Evolutionary conservation across 2,329 filamentous ascomycete genomes (phyloP), one percentile per base, ranked within the genome.

Genomic region (Phyllosticta paracitricarpa): DNA sequence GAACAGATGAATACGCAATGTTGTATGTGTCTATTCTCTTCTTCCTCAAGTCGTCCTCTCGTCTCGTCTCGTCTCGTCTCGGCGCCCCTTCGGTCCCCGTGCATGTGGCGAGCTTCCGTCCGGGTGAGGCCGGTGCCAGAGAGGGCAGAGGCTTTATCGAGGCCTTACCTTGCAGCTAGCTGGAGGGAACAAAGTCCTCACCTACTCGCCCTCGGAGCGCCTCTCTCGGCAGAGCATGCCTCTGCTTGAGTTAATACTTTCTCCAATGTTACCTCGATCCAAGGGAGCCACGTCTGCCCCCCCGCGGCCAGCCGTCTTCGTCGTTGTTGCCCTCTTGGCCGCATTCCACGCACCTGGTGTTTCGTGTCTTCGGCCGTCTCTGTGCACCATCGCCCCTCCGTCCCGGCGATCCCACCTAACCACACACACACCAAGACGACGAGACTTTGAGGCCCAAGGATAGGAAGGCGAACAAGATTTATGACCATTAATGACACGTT

Each of bases 331-430:
- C 3, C 40, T 54, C 55, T 54, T 61, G 55, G 59, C 59, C 40
- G 10, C 59, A 57, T 61, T 61, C 54, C 54, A 24, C 59, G 59
- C 59, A 48, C 48, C 51, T 61, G 59, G 59, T 61, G 59, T 61
- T 61, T 57, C 40, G 35, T 48, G 40, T 48, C 40, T 48, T 48
- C 40, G 40, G 40, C 33, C 33, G 40, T 17, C 14, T 17, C 40
- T 48, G 14, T 48, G 40, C 40, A 12, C 35, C 35, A 9, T 40
- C 35, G 2, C 35, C 9, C 35, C 35, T n/a, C 40, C 40, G 35
- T 48, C 35, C 35, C 35, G 35, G 35, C 35, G 35, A 48, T 48
- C 35, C 12, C 35, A 48, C 40, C 28, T 30, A 30, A 30, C 28
- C 28, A 30, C 28, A 30, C 26, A 8, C 1, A 28, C 28, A 8